These are phyloP conservation scores for Exophiala viscosa DNA, from an alignment of 2,329 filamentous ascomycete species.

Conservation along the genomic window DNA sequence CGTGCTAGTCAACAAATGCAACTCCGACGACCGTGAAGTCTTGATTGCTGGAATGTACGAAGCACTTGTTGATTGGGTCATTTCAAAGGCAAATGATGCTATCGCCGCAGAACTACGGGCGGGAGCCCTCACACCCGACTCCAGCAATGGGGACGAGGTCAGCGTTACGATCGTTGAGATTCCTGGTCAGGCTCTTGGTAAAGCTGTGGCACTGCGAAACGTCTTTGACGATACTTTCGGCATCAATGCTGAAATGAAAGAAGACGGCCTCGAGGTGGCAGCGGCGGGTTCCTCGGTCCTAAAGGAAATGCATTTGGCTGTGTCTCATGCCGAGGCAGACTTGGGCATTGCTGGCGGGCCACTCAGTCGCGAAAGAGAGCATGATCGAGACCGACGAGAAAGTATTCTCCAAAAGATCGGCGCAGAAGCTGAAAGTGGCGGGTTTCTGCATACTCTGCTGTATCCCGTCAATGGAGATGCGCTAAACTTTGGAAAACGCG, in stretches of 20 bases:
- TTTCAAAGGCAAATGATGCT: slow-evolving; percentile 79
- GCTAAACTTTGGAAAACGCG: slow-evolving; percentile 72
- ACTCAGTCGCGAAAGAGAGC: slow-evolving; percentile 67
- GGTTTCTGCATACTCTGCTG: slow-evolving; percentile 76
- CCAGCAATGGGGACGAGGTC: slow-evolving; percentile 74
- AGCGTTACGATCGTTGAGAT: slow-evolving; percentile 85
- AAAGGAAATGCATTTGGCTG: slow-evolving; percentile 80
- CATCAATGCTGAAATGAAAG: slow-evolving; percentile 96
- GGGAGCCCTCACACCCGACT: slow-evolving; percentile 25
- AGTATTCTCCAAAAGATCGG: slow-evolving; percentile 81
- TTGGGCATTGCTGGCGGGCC: slow-evolving; percentile 69
- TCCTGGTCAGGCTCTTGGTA: slow-evolving; percentile 73
- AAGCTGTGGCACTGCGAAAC: slow-evolving; percentile 81
- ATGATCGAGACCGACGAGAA: slow-evolving; percentile 76
- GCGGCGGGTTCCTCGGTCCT: slow-evolving; percentile 75
- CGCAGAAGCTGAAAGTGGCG: slow-evolving; percentile 73
- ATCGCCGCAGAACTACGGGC: slow-evolving; percentile 72
- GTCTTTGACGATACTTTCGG: slow-evolving; percentile 90
- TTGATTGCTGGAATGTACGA: slow-evolving; percentile 88
- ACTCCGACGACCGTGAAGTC: slow-evolving; percentile 76
- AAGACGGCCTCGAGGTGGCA: slow-evolving; percentile 78
- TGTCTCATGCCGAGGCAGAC: slow-evolving; percentile 72
- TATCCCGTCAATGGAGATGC: slow-evolving; percentile 75
- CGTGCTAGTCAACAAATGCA: slow-evolving; percentile 71
- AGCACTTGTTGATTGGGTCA: slow-evolving; percentile 90